phyloP scores from a whole-genome alignment of 805 yeast species.

The Torulaspora maleeae region DNA sequence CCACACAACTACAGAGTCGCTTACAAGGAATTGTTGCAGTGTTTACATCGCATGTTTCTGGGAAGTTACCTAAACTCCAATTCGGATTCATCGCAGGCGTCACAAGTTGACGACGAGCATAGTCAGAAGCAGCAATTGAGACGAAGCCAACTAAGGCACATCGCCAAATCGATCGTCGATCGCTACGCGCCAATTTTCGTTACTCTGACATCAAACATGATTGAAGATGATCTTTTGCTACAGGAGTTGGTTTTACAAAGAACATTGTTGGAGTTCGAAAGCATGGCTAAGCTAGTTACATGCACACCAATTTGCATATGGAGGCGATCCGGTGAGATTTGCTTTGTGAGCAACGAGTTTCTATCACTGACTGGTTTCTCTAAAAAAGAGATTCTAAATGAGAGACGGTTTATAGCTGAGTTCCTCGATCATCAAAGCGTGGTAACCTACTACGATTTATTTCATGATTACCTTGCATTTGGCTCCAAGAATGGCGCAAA shows the following conservation, averaged over 20 bases:
- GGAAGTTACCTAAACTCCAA: constrained; percentile 4
- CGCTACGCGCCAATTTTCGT: constrained; percentile 70
- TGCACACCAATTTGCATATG: constrained; percentile 80
- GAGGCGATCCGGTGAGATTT: constrained; percentile 84
- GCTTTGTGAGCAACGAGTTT: constrained; percentile 71
- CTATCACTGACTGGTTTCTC: constrained; percentile 64
- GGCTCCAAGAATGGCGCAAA: constrained; percentile 22
- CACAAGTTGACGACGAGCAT: constrained; percentile 3
- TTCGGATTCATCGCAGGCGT: background rate
- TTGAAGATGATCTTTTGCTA: constrained; percentile 63
- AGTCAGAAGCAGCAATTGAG: constrained; percentile 8
- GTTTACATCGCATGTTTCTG: constrained; percentile 17
- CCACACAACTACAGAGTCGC: constrained; percentile 27
- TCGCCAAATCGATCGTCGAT: constrained; percentile 43
- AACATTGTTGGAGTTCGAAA: constrained; percentile 53
- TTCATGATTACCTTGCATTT: constrained; percentile 62
- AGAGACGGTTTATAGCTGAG: constrained; percentile 68
- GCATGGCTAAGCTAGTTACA: constrained; percentile 42
- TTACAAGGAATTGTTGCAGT: constrained; percentile 16
- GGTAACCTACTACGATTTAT: constrained; percentile 63
- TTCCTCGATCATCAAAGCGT: constrained; percentile 77
- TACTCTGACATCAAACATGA: constrained; percentile 66
- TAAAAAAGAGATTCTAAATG: constrained; percentile 51
- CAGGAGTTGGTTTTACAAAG: constrained; percentile 57
- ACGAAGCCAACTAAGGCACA: constrained; percentile 28